These are phyloP conservation scores for Odontarrhena argentea DNA, from an alignment of 345 rosid species.

Conservation along the genomic window DNA sequence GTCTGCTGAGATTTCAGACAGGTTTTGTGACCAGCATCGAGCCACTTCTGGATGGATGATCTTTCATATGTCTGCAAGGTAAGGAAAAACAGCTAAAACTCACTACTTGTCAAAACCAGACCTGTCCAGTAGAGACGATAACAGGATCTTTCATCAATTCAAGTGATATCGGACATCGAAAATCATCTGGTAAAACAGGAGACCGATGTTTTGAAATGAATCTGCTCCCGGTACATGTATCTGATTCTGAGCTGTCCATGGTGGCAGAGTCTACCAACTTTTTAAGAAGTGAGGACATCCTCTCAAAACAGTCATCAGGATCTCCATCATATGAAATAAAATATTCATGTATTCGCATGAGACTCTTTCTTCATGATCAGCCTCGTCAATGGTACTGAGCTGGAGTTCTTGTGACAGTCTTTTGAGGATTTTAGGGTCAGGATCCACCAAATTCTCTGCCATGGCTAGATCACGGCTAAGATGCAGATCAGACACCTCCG, in stretches of 20 bases:
- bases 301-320: slow-evolving; percentile 62
- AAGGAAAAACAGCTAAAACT: slow-evolving; percentile 27
- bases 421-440: slow-evolving; percentile 58
- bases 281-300: slow-evolving; percentile 66
- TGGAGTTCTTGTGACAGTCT: slow-evolving; percentile 83
- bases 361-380: slow-evolving; percentile 84
- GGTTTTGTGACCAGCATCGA: slow-evolving; percentile 91
- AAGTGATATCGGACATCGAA: slow-evolving; percentile 96
- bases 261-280: slow-evolving; percentile 65
- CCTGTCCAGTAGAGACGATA: slow-evolving; percentile 98
- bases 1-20: slow-evolving; percentile 99
- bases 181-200: slow-evolving; percentile 96
- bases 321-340: slow-evolving; percentile 64
- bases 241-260: slow-evolving; percentile 58
- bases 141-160: slow-evolving; percentile 99
- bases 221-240: slow-evolving; percentile 51
- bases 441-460: slow-evolving; percentile 60
- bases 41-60: slow-evolving; percentile 93
- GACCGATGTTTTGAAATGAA: slow-evolving; percentile 66
- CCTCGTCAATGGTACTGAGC: slow-evolving; percentile 72
- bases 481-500: slow-evolving; percentile 63
- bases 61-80: slow-evolving; percentile 91
- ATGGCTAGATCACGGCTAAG: slow-evolving; percentile 66
- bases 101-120: slow-evolving; percentile 31
- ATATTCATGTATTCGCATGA: slow-evolving; percentile 70